These are phyloP conservation scores for Parachaetomium inaequale DNA, from an alignment of 495 filamentous ascomycete species.

Conservation along the genomic window DNA sequence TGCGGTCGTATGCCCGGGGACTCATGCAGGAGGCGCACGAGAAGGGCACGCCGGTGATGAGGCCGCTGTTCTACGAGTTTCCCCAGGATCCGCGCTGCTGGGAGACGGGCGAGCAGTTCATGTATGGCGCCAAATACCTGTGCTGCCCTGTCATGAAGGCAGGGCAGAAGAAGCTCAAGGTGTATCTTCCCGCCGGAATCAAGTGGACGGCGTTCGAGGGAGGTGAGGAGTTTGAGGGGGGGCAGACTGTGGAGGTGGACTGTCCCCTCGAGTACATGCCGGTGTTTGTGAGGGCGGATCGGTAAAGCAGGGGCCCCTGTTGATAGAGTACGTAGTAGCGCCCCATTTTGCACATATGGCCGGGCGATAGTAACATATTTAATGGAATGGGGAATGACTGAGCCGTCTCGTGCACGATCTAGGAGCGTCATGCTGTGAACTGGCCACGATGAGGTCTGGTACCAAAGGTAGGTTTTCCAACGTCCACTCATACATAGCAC, in stretches of 20 bases:
- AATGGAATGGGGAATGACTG: too few relatives aligned
- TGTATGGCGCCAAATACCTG: constrained; percentile 54
- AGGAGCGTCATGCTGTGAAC: too few relatives aligned
- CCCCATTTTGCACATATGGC: too few relatives aligned
- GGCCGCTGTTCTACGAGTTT: constrained; percentile 56
- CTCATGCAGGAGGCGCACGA: constrained; percentile 55
- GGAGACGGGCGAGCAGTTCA: constrained; percentile 52
- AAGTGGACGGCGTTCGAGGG: background rate
- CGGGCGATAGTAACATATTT: too few relatives aligned
- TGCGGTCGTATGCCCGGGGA: constrained; percentile 39
- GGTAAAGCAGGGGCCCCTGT: too few relatives aligned
- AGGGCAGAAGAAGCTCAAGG: background rate
- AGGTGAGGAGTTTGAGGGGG: background rate
- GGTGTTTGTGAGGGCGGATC: background rate
- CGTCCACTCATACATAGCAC: too few relatives aligned
- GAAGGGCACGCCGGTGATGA: constrained; percentile 53
- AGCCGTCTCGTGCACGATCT: too few relatives aligned
- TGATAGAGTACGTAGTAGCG: too few relatives aligned
- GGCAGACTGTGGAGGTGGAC: background rate
- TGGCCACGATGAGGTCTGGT: too few relatives aligned
- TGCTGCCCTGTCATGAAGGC: background rate
- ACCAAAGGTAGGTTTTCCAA: too few relatives aligned
- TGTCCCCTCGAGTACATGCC: constrained; percentile 9
- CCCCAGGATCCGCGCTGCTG: constrained; percentile 47
- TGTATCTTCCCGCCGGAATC: background rate